These are phyloP conservation scores for Sporobolus alterniflorus DNA, from an alignment of 202 grass and related monocot species.

Conservation along the genomic window DNA sequence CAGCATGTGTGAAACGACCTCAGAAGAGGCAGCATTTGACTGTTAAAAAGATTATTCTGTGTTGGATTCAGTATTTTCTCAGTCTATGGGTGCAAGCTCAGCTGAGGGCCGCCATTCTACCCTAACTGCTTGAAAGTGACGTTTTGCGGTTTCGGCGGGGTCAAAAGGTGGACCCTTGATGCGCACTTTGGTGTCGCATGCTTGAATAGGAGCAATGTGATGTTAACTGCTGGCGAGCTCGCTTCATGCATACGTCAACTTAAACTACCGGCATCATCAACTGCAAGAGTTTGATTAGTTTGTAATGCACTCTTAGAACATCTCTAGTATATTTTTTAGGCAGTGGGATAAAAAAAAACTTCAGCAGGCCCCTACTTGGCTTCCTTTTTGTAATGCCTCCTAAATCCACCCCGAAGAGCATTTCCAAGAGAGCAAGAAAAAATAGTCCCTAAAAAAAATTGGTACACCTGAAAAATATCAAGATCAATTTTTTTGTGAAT, in stretches of 20 bases:
- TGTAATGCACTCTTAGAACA: background rate
- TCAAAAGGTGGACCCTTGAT: conserved; percentile 1
- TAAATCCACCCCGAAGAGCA: no score
- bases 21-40: conserved; percentile 14
- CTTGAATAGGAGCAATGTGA: conserved; percentile 29
- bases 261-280: background rate
- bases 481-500: no score
- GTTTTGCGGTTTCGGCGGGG: background rate
- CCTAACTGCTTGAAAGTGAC: conserved; percentile 19
- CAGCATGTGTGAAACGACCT: background rate
- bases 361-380: no score
- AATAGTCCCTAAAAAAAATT: no score
- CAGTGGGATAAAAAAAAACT: no score
- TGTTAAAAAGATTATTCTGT: conserved; percentile 2
- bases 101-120: background rate
- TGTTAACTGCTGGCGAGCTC: conserved; percentile 4
- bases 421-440: no score
- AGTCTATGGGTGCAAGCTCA: background rate
- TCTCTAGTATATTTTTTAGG: no score
- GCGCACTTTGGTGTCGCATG: background rate
- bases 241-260: conserved; percentile 42
- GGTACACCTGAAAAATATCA: no score
- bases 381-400: no score
- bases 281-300: background rate
- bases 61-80: conserved; percentile 13